These are phyloP conservation scores for Jaltomata sinuosa DNA, from an alignment of 257 asterid species.

Conservation along the genomic window DNA sequence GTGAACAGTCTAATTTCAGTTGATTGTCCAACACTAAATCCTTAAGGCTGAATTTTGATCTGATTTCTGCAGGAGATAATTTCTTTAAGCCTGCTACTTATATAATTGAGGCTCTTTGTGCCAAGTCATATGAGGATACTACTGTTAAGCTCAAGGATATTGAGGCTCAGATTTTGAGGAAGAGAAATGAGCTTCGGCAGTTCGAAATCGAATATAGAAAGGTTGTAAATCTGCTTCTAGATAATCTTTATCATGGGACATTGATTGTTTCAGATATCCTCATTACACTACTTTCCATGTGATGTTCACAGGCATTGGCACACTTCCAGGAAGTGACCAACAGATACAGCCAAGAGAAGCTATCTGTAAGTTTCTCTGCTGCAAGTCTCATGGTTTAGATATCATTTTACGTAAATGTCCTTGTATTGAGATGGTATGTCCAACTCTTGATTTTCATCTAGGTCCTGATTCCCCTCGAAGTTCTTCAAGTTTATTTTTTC, in stretches of 20 bases:
- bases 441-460: background rate
- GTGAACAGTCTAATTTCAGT: background rate
- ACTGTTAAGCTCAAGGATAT: slow-evolving; percentile 78
- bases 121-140: slow-evolving; percentile 86
- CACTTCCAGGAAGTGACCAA: slow-evolving; percentile 96
- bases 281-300: background rate
- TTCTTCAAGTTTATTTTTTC: background rate
- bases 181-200: slow-evolving; percentile 92
- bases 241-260: background rate
- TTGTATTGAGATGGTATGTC: background rate
- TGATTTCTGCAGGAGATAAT: slow-evolving; percentile 74
- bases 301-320: slow-evolving; percentile 73
- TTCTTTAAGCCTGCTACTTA: slow-evolving; percentile 94
- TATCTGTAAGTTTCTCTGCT: slow-evolving; percentile 54
- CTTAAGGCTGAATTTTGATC: background rate
- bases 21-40: background rate
- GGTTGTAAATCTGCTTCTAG: slow-evolving; percentile 29
- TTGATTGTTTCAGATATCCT: background rate
- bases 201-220: slow-evolving; percentile 96
- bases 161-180: slow-evolving; percentile 88
- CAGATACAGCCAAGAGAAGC: slow-evolving; percentile 87
- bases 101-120: slow-evolving; percentile 93
- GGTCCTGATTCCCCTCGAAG: background rate
- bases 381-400: background rate
- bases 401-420: background rate